Base-by-base conservation (phyloP, 2,329 filamentous ascomycete genomes). In the Didymosphaeria variabile region DNA sequence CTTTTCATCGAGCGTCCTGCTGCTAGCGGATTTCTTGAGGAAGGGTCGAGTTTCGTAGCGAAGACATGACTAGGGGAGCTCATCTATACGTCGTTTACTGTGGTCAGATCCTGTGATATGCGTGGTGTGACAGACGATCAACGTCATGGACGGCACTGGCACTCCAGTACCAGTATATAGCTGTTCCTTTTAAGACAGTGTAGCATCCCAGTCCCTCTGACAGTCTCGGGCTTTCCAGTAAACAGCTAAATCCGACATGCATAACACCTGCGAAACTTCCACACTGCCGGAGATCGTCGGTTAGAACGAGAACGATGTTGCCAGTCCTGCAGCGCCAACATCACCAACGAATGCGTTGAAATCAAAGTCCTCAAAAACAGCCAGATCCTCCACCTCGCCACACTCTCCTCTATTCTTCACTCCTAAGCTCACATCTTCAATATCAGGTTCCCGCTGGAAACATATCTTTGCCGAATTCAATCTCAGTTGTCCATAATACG, bases 401-500 rank as follows among this genome's bases (percentile, higher is more conserved):
- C 31, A 34, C n/a, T 23, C 29, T 12, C 47, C 19, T 6, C 5
- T 8, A 44, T 42, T 53, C 34, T 53, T 53, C 38, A 51, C 47
- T 2, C 40, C 31, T 32, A 42, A 31, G 13, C 46, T 42, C 7
- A 54, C 32, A 19, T 57, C 58, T 12, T 60, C 58, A n/a, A 60
- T 46, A 21, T 49, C 54, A 0, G 19, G 8, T 23, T n/a, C 32
- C 31, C 47, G 46, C 26, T 34, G 12, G 21, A 60, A 60, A 49
- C 54, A 57, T 12, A 57, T 34, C 47, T 53, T 53, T 17, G 19
- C 40, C 4, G 58, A 36, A 44, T 32, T 54, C 12, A 60, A 7
- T 29, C 54, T 47, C n/a, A 60, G n/a, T 15, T 17, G 34, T 13
- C 54, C 58, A 36, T 51, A 60, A 31, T 57, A 57, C 17, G 54